These are phyloP conservation scores for Fusarium sp. DNA, from an alignment of 2,329 filamentous ascomycete species.

Conservation along the genomic window DNA sequence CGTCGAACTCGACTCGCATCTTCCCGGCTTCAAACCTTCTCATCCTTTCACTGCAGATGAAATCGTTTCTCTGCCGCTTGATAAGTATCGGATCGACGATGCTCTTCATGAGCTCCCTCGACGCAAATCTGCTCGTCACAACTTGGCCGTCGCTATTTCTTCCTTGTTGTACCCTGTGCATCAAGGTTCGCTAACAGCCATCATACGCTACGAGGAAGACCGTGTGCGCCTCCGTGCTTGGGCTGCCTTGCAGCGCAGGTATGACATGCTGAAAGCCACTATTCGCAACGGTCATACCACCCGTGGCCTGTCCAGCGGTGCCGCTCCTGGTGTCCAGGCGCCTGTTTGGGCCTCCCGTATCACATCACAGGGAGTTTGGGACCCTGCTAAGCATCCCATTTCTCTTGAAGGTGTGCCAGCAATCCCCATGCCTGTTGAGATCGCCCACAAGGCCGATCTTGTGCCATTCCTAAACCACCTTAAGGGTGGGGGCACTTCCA, in stretches of 20 bases:
- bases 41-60: slow-evolving; percentile 47
- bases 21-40: slow-evolving; percentile 44
- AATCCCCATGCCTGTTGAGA: slow-evolving; percentile 48
- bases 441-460: slow-evolving; percentile 45
- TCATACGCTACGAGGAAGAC: slow-evolving; percentile 51
- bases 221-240: slow-evolving; percentile 50
- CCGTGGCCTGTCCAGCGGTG: slow-evolving; percentile 44
- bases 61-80: slow-evolving; percentile 48
- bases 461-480: slow-evolving; percentile 49
- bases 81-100: slow-evolving; percentile 44
- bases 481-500: slow-evolving; percentile 44
- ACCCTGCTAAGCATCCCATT: slow-evolving; percentile 43
- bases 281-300: slow-evolving; percentile 44
- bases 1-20: slow-evolving; percentile 37
- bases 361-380: slow-evolving; percentile 48
- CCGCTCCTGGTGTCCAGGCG: slow-evolving; percentile 45
- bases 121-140: slow-evolving; percentile 46
- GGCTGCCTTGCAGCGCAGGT: slow-evolving; percentile 49
- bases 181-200: slow-evolving; percentile 47
- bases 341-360: slow-evolving; percentile 48
- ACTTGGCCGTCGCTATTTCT: slow-evolving; percentile 45
- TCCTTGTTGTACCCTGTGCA: slow-evolving; percentile 48
- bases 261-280: slow-evolving; percentile 47
- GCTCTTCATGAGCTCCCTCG: slow-evolving; percentile 47
- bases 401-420: slow-evolving; percentile 46